These are phyloP conservation scores for Cylindrotheca closterium DNA, from an alignment of 108 stramenopile genomes.

Conservation along the genomic window DNA sequence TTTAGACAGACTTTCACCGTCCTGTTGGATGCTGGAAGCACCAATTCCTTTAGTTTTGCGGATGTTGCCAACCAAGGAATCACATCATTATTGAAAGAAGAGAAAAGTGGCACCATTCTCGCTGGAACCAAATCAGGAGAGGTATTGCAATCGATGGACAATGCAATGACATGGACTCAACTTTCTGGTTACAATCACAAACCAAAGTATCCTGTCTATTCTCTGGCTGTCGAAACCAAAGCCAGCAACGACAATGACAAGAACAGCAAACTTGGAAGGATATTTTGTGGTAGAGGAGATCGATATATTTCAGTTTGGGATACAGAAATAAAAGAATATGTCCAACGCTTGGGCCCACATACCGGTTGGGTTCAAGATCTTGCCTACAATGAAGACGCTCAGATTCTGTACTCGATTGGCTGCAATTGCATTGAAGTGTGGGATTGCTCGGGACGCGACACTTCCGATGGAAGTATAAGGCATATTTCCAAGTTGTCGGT, in stretches of 20 bases:
- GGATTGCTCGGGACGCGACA: conserved; percentile 10
- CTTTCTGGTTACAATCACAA: neutral
- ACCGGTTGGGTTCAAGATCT: conserved; percentile 62
- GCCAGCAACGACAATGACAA: neutral
- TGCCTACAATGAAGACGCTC: conserved; percentile 4
- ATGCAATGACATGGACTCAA: neutral
- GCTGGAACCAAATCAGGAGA: conserved; percentile 8
- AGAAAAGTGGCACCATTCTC: neutral
- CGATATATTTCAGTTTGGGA: conserved; percentile 41
- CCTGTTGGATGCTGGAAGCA: no score
- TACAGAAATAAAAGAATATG: conserved; percentile 9
- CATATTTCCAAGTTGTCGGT: conserved; percentile 39
- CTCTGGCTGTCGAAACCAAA: neutral
- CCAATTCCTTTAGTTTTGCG: no score
- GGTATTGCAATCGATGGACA: neutral
- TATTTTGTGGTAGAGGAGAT: conserved; percentile 47
- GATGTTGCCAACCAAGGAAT: neutral
- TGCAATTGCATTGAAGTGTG: conserved; percentile 60
- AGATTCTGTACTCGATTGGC: conserved; percentile 45
- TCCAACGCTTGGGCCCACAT: conserved; percentile 40
- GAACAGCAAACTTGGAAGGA: no score
- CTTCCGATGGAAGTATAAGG: conserved; percentile 6
- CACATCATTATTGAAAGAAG: neutral
- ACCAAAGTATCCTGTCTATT: conserved; percentile 13
- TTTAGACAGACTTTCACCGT: no score